Evolutionary conservation across 768 basidiomycete genomes (phyloP), one percentile per base, ranked within the genome.

Genomic region (Leccinum ochraceum): DNA sequence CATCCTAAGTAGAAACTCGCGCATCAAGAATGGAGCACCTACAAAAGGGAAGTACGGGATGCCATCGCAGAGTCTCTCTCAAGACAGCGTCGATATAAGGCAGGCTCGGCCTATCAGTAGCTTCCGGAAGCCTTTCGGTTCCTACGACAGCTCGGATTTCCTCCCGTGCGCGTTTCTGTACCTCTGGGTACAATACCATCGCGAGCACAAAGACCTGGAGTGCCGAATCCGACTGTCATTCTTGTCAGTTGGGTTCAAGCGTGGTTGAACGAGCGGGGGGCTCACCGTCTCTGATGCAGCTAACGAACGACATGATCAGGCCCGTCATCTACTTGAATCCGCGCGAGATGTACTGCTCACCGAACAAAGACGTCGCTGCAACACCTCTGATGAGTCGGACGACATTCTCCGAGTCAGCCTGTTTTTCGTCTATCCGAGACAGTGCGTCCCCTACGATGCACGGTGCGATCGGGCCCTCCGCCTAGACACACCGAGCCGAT

Each of bases 231-330:
- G 60, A 59, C 60, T 61, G 26, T 61, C 53, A 5, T 24, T 14
- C 37, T 34, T 16, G 7, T 59, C 24, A 20, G 34, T 28, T 11
- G 16, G 20, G 42, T 54, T 34, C 28, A 39, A 30, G 14, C 3
- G 4, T 42, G 3, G 11, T 32, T 28, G 9, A 32, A 26, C 24
- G 8, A n/a, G 24, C 17, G 4, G 11, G 30, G 17, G 17, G 17
- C 60, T 59, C 17, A 59, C 57, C 20, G 60, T 61, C 36, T 61
- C 60, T 3, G 57, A 61, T 37, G 46, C 60, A 42, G 52, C 60
- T 61, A 22, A 36, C 13, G n/a, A 24, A 53, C 17, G 14, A 13
- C 22, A 42, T n/a, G 3, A 34, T 61, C 42, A 53, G 60, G 28
- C 17, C 20, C 26, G 9, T 0, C 6, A n/a, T 42, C 17, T 42